phyloP scores from a whole-genome alignment of 2,329 filamentous ascomycete species.

The Botryotinia narcissicola region DNA sequence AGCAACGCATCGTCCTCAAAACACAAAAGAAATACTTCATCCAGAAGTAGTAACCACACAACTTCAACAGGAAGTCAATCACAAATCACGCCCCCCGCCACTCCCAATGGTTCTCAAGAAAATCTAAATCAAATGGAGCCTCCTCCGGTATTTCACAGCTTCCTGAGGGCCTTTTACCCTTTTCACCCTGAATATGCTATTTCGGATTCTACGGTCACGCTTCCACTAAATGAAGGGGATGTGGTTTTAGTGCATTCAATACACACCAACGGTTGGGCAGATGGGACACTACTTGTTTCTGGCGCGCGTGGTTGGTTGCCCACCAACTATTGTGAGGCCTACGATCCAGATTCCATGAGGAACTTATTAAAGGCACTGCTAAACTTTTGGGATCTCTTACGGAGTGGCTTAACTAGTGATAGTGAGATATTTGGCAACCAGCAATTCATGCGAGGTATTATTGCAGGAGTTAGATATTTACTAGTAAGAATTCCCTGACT shows the following conservation, averaged over 20 bases:
- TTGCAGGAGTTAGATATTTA: conserved; percentile 87
- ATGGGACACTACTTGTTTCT: conserved; percentile 83
- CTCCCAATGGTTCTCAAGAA: conserved; percentile 67
- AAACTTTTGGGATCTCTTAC: conserved; percentile 88
- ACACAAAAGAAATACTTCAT: conserved; percentile 46
- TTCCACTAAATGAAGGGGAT: conserved; percentile 86
- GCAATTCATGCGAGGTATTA: conserved; percentile 90
- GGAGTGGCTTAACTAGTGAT: conserved; percentile 73
- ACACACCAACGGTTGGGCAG: conserved; percentile 97
- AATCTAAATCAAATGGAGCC: conserved; percentile 43
- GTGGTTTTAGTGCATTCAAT: conserved; percentile 93
- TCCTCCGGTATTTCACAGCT: conserved; percentile 80
- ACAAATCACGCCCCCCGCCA: conserved; percentile 75
- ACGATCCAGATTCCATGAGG: conserved; percentile 83
- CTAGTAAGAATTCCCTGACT: conserved; percentile 58
- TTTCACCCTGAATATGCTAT: conserved; percentile 79
- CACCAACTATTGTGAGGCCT: conserved; percentile 96
- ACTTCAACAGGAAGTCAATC: conserved; percentile 33
- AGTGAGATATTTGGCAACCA: conserved; percentile 81
- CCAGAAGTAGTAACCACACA: conserved; percentile 31
- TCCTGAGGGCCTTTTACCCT: conserved; percentile 88
- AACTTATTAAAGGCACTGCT: conserved; percentile 81
- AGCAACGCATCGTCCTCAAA: conserved; percentile 41
- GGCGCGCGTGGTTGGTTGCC: conserved; percentile 92
- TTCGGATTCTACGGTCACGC: conserved; percentile 81